phyloP scores from a whole-genome alignment of 2,329 filamentous ascomycete species.

The Scytalidium sp. region DNA sequence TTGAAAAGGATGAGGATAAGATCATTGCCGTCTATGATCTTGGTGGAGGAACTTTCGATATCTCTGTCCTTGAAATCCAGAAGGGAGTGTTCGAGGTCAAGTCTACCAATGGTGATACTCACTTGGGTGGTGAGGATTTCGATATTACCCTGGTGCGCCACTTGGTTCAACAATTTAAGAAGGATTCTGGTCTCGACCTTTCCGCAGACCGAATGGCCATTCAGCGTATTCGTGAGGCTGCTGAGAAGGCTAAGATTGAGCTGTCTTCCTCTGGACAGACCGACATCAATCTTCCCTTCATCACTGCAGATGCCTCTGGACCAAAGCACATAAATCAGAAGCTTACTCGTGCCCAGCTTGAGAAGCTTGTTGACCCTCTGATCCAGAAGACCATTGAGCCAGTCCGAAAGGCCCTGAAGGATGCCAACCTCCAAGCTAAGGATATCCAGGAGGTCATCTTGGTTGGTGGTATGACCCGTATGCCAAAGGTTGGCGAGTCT shows the following conservation, averaged over 20 bases:
- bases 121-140: slow-evolving; percentile 97
- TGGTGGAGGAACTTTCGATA: slow-evolving; percentile 98
- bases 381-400: slow-evolving; percentile 86
- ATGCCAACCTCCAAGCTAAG: slow-evolving; percentile 85
- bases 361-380: slow-evolving; percentile 87
- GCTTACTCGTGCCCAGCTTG: slow-evolving; percentile 88
- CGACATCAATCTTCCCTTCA: slow-evolving; percentile 98
- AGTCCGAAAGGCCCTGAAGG: slow-evolving; percentile 95
- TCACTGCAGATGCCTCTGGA: slow-evolving; percentile 91
- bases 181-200: slow-evolving; percentile 87
- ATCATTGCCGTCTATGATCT: slow-evolving; percentile 96
- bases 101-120: slow-evolving; percentile 98
- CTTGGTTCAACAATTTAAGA: slow-evolving; percentile 95
- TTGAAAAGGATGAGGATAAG: slow-evolving; percentile 90
- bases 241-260: slow-evolving; percentile 99
- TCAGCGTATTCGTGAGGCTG: slow-evolving; percentile 97
- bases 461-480: slow-evolving; percentile 98
- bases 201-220: slow-evolving; percentile 95
- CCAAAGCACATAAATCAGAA: slow-evolving; percentile 99
- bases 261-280: slow-evolving; percentile 92
- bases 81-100: slow-evolving; percentile 99
- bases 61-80: slow-evolving; percentile 95
- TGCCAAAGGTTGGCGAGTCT: slow-evolving; percentile 96
- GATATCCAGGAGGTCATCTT: slow-evolving; percentile 98
- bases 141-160: slow-evolving; percentile 93